phyloP scores from a whole-genome alignment of 73 alveolate species.

The Paramecium sexaurelia region DNA sequence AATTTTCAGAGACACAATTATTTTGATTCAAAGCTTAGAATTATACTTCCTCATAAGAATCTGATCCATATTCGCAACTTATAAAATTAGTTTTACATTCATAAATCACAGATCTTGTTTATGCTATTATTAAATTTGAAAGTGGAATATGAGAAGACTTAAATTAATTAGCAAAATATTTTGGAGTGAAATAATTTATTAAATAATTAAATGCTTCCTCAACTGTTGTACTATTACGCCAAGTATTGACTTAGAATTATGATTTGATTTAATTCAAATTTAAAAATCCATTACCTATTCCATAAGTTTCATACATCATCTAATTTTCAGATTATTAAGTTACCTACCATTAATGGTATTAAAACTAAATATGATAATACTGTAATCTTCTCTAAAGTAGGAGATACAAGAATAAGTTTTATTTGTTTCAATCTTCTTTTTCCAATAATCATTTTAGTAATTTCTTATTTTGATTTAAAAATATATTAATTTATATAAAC shows the following conservation, averaged over 20 bases:
- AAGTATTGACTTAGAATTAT: not conserved
- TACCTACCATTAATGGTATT: slow-evolving; percentile 31
- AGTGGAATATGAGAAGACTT: not conserved
- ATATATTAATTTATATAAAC: not conserved
- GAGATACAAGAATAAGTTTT: not conserved
- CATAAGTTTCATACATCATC: slow-evolving; percentile 2
- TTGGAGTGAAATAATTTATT: not conserved
- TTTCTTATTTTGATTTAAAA: not conserved
- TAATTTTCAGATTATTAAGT: not conserved
- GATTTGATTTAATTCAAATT: not conserved
- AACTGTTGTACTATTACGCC: not conserved
- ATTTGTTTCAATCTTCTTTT: slow-evolving; percentile 34
- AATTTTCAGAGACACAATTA: not conserved
- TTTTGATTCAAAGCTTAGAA: not conserved
- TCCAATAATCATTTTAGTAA: slow-evolving; percentile 22
- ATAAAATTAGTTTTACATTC: not conserved
- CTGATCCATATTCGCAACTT: slow-evolving; percentile 9
- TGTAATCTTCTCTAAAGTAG: slow-evolving; percentile 13
- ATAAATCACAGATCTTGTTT: not conserved
- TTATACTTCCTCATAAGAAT: not conserved
- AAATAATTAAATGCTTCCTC: not conserved
- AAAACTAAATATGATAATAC: not conserved
- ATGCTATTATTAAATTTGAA: not conserved
- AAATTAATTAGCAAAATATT: not conserved
- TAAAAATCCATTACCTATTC: not conserved